phyloP scores from a whole-genome alignment of 257 asterid species.

The Salvia miltiorrhiza region DNA sequence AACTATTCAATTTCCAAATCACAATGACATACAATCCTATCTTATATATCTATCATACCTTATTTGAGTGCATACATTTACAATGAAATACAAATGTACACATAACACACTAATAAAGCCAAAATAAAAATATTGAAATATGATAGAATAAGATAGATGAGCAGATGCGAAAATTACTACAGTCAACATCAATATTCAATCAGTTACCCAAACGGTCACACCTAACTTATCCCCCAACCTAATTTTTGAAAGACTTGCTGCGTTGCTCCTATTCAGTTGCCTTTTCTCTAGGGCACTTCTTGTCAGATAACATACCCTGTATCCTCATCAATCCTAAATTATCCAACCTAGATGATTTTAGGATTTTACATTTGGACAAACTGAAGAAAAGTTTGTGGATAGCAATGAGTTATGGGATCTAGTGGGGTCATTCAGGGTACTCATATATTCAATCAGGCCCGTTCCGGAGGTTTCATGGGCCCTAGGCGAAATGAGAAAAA shows the following conservation, averaged over 20 bases:
- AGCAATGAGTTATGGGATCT: not conserved
- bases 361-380: not conserved
- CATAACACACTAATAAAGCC: not conserved
- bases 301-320: not conserved
- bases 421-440: not conserved
- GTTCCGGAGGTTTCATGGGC: no score
- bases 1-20: not conserved
- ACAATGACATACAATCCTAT: not conserved
- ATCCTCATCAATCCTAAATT: not conserved
- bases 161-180: not conserved
- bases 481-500: no score
- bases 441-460: no score
- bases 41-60: not conserved
- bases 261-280: not conserved
- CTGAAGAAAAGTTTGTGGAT: not conserved
- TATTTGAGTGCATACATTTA: not conserved
- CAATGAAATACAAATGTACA: not conserved
- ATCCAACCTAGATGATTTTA: not conserved
- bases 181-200: not conserved
- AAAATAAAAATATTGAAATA: not conserved
- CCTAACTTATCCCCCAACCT: not conserved
- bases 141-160: not conserved
- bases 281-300: conserved; percentile 2
- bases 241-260: not conserved
- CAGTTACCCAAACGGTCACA: no score